Conservation (phyloP, 139 green algal genomes). For the Monoraphidium neglectum region DNA sequence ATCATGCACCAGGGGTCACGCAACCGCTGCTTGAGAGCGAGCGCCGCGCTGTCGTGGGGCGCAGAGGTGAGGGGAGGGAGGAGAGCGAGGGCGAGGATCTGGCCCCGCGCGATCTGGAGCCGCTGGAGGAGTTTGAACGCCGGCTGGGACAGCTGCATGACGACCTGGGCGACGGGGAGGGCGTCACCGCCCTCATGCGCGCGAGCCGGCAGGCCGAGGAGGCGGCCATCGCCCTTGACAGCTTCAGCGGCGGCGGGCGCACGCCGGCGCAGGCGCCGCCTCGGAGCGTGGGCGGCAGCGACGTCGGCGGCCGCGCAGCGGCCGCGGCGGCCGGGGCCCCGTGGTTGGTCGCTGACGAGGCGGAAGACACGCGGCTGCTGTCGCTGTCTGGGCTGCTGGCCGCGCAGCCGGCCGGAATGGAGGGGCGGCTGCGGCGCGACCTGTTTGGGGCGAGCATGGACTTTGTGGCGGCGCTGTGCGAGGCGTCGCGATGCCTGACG, state of each 20-base stretch:
- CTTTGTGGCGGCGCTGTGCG: conserved; percentile 94
- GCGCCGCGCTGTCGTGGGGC: too few species aligned
- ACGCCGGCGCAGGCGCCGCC: too few species aligned
- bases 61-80: too few species aligned
- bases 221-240: too few species aligned
- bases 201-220: conserved; percentile 9
- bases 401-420: conserved; percentile 28
- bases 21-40: too few species aligned
- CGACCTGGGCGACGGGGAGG: conserved; percentile 71
- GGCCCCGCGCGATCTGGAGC: too few species aligned
- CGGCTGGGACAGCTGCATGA: conserved; percentile 19
- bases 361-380: neutral
- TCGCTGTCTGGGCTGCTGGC: conserved; percentile 32
- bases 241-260: too few species aligned
- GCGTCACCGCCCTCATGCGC: conserved; percentile 59
- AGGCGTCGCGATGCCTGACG: conserved; percentile 78
- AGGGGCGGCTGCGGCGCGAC: conserved; percentile 61
- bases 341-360: conserved; percentile 22
- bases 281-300: too few species aligned
- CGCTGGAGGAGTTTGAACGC: neutral
- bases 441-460: conserved; percentile 95
- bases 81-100: too few species aligned
- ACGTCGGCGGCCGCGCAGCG: too few species aligned
- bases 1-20: too few species aligned
- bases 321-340: too few species aligned